Evolutionary conservation across 805 yeast genomes (phyloP).

Genomic region (Candida xyloterini): DNA sequence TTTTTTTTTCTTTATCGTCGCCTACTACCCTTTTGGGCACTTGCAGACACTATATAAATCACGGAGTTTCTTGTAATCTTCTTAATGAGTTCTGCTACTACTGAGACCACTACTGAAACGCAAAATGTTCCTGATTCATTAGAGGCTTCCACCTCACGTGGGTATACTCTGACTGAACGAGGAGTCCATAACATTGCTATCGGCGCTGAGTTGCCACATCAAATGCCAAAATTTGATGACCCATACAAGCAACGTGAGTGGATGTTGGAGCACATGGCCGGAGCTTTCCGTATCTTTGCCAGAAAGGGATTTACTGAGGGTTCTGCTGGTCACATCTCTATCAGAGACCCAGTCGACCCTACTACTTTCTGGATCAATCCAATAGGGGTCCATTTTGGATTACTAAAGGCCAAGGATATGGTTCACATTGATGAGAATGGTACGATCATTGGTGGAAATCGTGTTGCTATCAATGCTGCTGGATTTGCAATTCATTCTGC

Average conservation of each 20-base stretch:
- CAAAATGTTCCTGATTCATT: conserved; percentile 25
- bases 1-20: conserved; percentile 7
- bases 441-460: conserved; percentile 57
- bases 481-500: conserved; percentile 72
- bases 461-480: conserved; percentile 54
- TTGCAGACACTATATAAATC: conserved; percentile 1
- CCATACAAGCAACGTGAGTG: conserved; percentile 49
- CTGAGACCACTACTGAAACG: conserved; percentile 13
- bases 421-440: conserved; percentile 64
- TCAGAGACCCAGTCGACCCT: conserved; percentile 81
- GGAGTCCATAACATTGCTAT: conserved; percentile 62
- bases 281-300: conserved; percentile 80
- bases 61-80: neutral
- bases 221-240: conserved; percentile 50
- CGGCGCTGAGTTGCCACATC: conserved; percentile 51
- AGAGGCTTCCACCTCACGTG: conserved; percentile 36
- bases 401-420: conserved; percentile 58
- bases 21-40: conserved; percentile 6
- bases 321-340: conserved; percentile 80
- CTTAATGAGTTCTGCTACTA: conserved; percentile 15
- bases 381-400: conserved; percentile 69
- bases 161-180: conserved; percentile 39
- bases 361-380: conserved; percentile 89
- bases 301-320: conserved; percentile 76
- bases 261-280: conserved; percentile 74